Percentiles rank a stretch among this genome's conserved stretches.
Conservation (phyloP, 1,284 basidiomycete species). For the Cronartium ribicola region DNA sequence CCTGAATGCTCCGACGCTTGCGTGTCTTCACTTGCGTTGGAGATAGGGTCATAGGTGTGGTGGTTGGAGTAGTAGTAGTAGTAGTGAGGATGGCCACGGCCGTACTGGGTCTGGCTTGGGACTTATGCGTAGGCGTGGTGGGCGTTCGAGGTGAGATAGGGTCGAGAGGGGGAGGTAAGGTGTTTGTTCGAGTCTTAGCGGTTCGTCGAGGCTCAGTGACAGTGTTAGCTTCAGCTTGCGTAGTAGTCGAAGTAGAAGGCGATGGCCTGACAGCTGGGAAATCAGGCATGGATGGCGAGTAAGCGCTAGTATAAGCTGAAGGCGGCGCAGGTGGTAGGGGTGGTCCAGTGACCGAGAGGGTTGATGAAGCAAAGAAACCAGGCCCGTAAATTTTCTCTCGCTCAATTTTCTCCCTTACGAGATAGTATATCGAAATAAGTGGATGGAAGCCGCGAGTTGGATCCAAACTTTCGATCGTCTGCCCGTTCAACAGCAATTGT, state of each 20-base stretch:
- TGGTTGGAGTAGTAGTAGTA: slow-evolving; percentile 12
- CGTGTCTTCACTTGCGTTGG: not conserved
- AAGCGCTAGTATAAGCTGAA: slow-evolving; percentile 44
- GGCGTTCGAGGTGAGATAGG: slow-evolving; percentile 7
- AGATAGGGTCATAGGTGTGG: slow-evolving; percentile 4
- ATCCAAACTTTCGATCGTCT: slow-evolving; percentile 56
- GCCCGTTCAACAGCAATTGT: slow-evolving; percentile 42
- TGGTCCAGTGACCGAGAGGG: slow-evolving; percentile 58
- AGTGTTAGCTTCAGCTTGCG: slow-evolving; percentile 2
- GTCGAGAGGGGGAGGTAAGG: slow-evolving; percentile 18
- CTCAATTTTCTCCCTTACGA: slow-evolving; percentile 91
- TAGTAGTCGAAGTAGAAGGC: not conserved
- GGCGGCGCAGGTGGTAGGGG: slow-evolving; percentile 47
- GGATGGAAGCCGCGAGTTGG: slow-evolving; percentile 92
- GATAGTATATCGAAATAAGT: slow-evolving; percentile 90
- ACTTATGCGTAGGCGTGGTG: slow-evolving; percentile 30
- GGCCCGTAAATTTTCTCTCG: slow-evolving; percentile 87
- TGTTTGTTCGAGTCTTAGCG: slow-evolving; percentile 18
- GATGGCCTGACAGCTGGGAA: slow-evolving; percentile 5
- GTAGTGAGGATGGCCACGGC: slow-evolving; percentile 21
- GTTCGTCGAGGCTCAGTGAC: not conserved
- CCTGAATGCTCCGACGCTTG: not conserved
- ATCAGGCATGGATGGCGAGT: slow-evolving; percentile 8
- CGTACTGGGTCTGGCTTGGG: slow-evolving; percentile 35
- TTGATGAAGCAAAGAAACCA: slow-evolving; percentile 88